These are phyloP conservation scores for Coemansia sp. DNA, from an alignment of 192 early-diverging fungal genomes.

Conservation along the genomic window DNA sequence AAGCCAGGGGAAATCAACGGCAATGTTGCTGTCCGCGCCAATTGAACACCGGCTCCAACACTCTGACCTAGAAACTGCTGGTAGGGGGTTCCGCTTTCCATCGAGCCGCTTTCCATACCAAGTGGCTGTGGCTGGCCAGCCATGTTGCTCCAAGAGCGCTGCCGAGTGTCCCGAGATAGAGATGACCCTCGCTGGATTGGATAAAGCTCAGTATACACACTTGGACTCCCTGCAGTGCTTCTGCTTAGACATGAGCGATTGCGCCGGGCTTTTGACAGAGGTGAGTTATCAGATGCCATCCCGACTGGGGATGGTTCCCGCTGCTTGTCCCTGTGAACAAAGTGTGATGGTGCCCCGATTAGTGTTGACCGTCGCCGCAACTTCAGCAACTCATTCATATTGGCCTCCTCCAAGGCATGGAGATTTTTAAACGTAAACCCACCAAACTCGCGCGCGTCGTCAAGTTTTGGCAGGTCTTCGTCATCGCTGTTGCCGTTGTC, in stretches of 20 bases:
- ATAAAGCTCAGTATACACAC: not conserved
- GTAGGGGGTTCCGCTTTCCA: too few relatives aligned
- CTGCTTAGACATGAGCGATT: constrained; percentile 8
- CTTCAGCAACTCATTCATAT: constrained; percentile 80
- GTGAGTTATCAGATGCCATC: not conserved
- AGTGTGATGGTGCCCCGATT: constrained; percentile 14
- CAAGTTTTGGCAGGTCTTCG: constrained; percentile 10
- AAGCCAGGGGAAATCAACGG: too few relatives aligned
- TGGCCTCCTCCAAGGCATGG: constrained; percentile 83
- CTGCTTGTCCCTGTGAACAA: not conserved
- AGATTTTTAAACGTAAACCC: constrained; percentile 92
- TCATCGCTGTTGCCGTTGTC: not conserved
- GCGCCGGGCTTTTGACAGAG: not conserved
- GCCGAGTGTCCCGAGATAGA: not conserved
- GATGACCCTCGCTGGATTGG: not conserved
- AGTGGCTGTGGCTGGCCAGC: not conserved
- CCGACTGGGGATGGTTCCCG: constrained; percentile 7
- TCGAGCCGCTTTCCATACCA: not conserved
- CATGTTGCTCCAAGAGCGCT: not conserved
- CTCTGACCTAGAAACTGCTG: not conserved
- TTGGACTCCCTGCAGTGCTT: constrained; percentile 1
- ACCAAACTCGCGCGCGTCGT: constrained; percentile 67
- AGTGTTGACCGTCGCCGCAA: constrained; percentile 59
- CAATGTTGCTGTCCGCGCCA: too few relatives aligned
- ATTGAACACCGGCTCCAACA: too few relatives aligned